Percentiles rank a stretch among this genome's conserved stretches.
Conservation (phyloP, 257 asterid species). For the Fraxinus pennsylvanica region DNA sequence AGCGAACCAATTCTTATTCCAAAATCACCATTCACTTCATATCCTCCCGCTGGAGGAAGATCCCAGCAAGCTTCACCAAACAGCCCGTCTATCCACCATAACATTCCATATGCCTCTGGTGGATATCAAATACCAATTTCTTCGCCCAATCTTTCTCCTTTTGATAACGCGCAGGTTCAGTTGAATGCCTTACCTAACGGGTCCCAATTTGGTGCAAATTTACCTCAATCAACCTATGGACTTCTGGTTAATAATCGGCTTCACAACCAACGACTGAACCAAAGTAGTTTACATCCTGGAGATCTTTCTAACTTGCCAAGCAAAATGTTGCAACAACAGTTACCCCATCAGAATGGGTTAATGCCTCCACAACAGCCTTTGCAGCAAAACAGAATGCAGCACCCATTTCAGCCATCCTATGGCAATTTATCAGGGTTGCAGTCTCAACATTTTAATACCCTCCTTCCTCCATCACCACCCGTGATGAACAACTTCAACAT, state of each 20-base stretch:
- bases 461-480: slow-evolving; percentile 60
- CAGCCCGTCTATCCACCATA: slow-evolving; percentile 43
- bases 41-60: slow-evolving; percentile 76
- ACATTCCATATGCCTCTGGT: slow-evolving; percentile 43
- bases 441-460: slow-evolving; percentile 55
- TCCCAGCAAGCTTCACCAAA: slow-evolving; percentile 74
- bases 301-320: slow-evolving; percentile 55
- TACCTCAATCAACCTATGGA: slow-evolving; percentile 68
- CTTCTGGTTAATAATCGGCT: slow-evolving; percentile 54
- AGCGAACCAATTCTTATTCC: slow-evolving; percentile 74
- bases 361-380: slow-evolving; percentile 55
- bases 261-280: slow-evolving; percentile 66
- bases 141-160: slow-evolving; percentile 56
- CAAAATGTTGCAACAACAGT: slow-evolving; percentile 55
- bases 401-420: slow-evolving; percentile 55
- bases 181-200: slow-evolving; percentile 51
- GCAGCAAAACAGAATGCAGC: slow-evolving; percentile 61
- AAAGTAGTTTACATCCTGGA: slow-evolving; percentile 41
- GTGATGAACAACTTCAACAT: slow-evolving; percentile 61
- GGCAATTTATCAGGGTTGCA: slow-evolving; percentile 61
- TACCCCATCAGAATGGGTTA: slow-evolving; percentile 65
- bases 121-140: slow-evolving; percentile 52
- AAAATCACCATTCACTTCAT: slow-evolving; percentile 71
- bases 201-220: slow-evolving; percentile 63
- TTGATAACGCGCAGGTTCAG: slow-evolving; percentile 56